Evolutionary conservation across 2,329 filamentous ascomycete species (phyloP), one percentile per base, ranked within the genome.

Genomic region (Colletotrichum brevisporum): DNA sequence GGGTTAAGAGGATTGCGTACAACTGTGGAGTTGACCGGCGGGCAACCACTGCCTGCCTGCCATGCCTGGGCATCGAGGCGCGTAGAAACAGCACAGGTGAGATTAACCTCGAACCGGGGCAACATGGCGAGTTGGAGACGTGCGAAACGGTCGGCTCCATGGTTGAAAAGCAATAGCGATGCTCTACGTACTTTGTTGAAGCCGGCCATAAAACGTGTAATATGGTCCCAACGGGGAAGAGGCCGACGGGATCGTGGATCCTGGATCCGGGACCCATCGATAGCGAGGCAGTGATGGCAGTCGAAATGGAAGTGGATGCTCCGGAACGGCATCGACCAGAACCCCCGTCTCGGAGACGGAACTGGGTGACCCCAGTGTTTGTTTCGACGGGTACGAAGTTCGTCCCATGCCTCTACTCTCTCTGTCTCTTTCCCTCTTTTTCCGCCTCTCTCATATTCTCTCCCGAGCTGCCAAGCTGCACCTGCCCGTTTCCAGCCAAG

Each of bases 341-440:
- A 41, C 50, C 50, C 31, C 54, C 27, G 54, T 47, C 60, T 53
- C 50, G 21, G 21, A 24, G 53, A 58, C 41, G 47, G 47, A 50
- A 50, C 47, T 55, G 48, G 61, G 53, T 21, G 26, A 51, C 61
- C 43, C 66, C 66, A 60, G 54, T 69, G 26, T 69, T 69, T 60
- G 66, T 69, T 69, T 69, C 61, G 55, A 66, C 43, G 43, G 66
- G 63, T 65, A 50, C 54, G 39, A 60, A 66, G 43, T 66, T 69
- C 54, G 50, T 66, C 62, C 55, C 61, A 60, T 56, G 55, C 31
- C 31, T 36, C 31, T 12, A 2, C 31, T 12, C 21, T 24, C 31
- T 10, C 31, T 36, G 8, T 6, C 9, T 36, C 31, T 36, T 36
- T 36, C 31, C 21, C 21, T 24, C 21, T 36, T 8, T 36, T 10